Percentiles rank a stretch among this genome's conserved stretches.
Evolutionary conservation across 2,329 filamentous ascomycete species (phyloP).

Genomic region (Claviceps sorghi): DNA sequence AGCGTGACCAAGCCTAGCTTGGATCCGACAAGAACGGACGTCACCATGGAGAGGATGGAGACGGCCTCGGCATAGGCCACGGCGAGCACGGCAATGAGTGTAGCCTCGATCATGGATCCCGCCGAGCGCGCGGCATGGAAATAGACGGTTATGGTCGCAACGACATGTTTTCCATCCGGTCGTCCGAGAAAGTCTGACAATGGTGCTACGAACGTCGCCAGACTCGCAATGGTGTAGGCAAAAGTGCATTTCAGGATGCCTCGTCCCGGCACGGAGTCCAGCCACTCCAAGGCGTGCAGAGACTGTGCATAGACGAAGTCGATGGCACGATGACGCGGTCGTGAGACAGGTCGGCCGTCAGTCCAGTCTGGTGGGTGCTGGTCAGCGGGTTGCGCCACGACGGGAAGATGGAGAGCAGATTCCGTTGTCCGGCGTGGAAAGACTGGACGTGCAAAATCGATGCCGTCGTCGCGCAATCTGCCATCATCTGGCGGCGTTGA

Average conservation of each 20-base stretch:
- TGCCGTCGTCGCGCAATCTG: constrained; percentile 2
- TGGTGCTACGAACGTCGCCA: constrained; percentile 63
- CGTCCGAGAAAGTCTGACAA: constrained; percentile 60
- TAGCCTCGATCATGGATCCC: constrained; percentile 74
- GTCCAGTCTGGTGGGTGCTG: background rate
- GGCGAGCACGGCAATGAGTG: constrained; percentile 56
- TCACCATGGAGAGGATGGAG: constrained; percentile 66
- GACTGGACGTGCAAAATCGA: background rate
- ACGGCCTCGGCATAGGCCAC: constrained; percentile 54
- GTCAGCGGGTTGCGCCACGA: background rate
- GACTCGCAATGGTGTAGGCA: constrained; percentile 66
- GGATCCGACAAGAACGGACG: constrained; percentile 60
- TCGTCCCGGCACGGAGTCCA: constrained; percentile 53
- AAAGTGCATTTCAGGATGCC: constrained; percentile 76
- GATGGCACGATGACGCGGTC: background rate
- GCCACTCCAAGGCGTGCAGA: constrained; percentile 26
- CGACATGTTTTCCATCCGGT: constrained; percentile 79
- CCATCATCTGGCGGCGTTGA: constrained; percentile 4
- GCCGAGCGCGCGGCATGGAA: constrained; percentile 73
- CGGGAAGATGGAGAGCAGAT: background rate
- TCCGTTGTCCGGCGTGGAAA: background rate
- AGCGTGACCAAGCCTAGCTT: constrained; percentile 49
- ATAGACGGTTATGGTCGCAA: constrained; percentile 80
- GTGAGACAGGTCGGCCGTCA: background rate
- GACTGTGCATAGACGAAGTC: background rate